phyloP scores from a whole-genome alignment of 768 basidiomycete genomes.

The Grammothele lineata region DNA sequence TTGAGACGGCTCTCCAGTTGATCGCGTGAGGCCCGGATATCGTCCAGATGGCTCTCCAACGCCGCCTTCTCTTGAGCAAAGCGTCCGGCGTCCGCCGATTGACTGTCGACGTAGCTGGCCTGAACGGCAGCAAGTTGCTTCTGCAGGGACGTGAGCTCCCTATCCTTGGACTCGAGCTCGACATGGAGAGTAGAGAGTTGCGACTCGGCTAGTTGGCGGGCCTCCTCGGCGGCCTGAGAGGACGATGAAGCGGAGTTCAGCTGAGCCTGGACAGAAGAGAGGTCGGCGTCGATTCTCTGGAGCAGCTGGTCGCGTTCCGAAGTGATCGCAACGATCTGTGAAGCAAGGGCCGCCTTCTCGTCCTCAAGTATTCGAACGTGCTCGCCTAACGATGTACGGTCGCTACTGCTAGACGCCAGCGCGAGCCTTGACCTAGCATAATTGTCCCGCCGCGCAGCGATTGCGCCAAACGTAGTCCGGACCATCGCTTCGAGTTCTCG shows the following conservation, averaged over 20 bases:
- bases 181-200: slow-evolving; percentile 2
- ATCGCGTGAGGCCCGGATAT: slow-evolving; percentile 10
- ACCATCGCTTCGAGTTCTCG: slow-evolving; percentile 24
- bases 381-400: not conserved
- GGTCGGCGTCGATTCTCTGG: slow-evolving; percentile 2
- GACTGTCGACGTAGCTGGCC: slow-evolving; percentile 4
- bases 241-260: slow-evolving; percentile 2
- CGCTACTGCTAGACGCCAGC: not conserved
- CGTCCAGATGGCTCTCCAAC: slow-evolving; percentile 15
- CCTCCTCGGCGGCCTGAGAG: slow-evolving; percentile 5
- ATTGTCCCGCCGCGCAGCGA: slow-evolving; percentile 7
- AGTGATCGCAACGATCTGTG: not conserved
- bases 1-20: slow-evolving; percentile 12
- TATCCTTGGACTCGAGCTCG: slow-evolving; percentile 5
- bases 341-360: slow-evolving; percentile 2
- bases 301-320: slow-evolving; percentile 2
- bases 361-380: slow-evolving; percentile 5
- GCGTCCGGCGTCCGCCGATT: slow-evolving; percentile 4
- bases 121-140: slow-evolving; percentile 5
- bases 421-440: not conserved
- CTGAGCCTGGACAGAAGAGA: slow-evolving; percentile 4
- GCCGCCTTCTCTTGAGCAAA: slow-evolving; percentile 13
- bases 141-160: slow-evolving; percentile 9
- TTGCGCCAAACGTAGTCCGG: slow-evolving; percentile 15
- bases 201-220: not conserved